These are phyloP conservation scores for Ceratocystis alfenasii DNA, from an alignment of 2,329 filamentous ascomycete species.

Conservation along the genomic window DNA sequence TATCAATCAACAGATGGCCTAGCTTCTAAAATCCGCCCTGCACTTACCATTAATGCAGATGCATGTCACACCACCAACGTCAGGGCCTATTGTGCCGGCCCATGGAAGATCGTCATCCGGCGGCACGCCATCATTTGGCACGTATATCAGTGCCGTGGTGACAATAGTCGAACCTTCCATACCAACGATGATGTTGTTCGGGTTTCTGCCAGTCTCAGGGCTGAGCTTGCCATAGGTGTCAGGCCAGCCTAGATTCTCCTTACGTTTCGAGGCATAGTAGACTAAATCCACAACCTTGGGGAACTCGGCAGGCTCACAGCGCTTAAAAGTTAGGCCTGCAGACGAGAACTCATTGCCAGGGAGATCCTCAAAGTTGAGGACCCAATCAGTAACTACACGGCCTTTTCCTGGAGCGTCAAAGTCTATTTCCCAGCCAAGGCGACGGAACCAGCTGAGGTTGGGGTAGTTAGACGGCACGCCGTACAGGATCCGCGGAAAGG, in stretches of 20 bases:
- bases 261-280: conserved; percentile 35
- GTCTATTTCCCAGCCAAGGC: conserved; percentile 42
- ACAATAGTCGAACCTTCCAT: conserved; percentile 39
- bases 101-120: conserved; percentile 43
- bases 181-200: conserved; percentile 44
- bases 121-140: conserved; percentile 36
- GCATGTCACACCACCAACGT: conserved; percentile 48
- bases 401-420: conserved; percentile 36
- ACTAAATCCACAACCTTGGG: conserved; percentile 39
- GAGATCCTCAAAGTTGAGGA: conserved; percentile 42
- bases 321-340: conserved; percentile 34
- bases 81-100: conserved; percentile 38
- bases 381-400: conserved; percentile 41
- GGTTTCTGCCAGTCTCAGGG: conserved; percentile 28
- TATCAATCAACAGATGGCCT: background rate
- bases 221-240: conserved; percentile 45
- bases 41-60: conserved; percentile 45
- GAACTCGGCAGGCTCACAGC: conserved; percentile 37
- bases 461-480: conserved; percentile 38
- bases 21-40: conserved; percentile 14
- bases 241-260: conserved; percentile 44
- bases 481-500: conserved; percentile 46
- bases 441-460: conserved; percentile 41
- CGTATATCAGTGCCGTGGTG: conserved; percentile 44
- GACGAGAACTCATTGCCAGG: conserved; percentile 33